Conservation (phyloP, 2,329 filamentous ascomycete species). For the Pseudogymnoascus sp. region DNA sequence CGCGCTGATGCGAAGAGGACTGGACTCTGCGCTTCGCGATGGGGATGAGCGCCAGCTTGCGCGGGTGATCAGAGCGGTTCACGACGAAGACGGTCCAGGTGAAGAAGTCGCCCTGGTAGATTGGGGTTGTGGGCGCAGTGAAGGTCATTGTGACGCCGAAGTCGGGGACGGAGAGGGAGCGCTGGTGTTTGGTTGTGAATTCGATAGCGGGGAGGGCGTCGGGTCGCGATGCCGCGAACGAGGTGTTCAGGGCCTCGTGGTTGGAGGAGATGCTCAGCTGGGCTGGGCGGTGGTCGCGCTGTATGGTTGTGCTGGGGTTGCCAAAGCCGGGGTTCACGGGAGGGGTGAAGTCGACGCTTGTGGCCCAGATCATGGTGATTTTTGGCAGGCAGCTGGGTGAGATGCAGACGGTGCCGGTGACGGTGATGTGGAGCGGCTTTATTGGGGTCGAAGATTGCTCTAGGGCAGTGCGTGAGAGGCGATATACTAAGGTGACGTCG, state of each 20-base stretch:
- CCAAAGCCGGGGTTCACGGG: conserved; percentile 57
- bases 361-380: conserved; percentile 60
- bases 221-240: conserved; percentile 49
- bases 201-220: conserved; percentile 53
- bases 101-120: conserved; percentile 59
- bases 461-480: conserved; percentile 34
- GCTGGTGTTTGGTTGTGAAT: conserved; percentile 35
- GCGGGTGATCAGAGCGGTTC: conserved; percentile 54
- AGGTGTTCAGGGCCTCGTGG: conserved; percentile 41
- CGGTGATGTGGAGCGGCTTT: conserved; percentile 49
- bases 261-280: conserved; percentile 55
- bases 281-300: conserved; percentile 52
- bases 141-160: conserved; percentile 72
- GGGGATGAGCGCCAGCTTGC: conserved; percentile 63
- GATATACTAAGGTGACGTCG: conserved; percentile 67
- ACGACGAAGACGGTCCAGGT: conserved; percentile 67
- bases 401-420: conserved; percentile 49
- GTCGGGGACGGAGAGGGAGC: conserved; percentile 42
- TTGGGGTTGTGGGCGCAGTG: conserved; percentile 50
- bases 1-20: conserved; percentile 32
- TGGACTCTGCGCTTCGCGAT: conserved; percentile 56
- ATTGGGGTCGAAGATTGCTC: conserved; percentile 36
- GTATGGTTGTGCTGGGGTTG: conserved; percentile 47
- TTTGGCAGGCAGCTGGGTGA: conserved; percentile 51
- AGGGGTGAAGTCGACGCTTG: conserved; percentile 59